Evolutionary conservation across 345 rosid species (phyloP).

Genomic region (Microthlaspi erraticum): DNA sequence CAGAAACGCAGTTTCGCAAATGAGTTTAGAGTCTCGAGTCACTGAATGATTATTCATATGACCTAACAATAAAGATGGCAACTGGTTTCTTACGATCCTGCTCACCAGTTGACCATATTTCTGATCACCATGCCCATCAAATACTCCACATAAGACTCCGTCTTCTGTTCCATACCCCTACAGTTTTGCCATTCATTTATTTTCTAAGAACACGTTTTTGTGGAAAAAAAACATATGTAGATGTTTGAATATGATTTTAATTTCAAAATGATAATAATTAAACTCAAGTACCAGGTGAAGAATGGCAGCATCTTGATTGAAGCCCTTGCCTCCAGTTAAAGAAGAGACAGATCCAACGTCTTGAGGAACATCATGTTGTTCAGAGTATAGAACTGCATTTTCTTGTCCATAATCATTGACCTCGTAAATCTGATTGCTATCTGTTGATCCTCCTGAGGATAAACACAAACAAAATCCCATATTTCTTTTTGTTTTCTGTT

Average conservation of each 20-base stretch:
- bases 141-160: slow-evolving; percentile 72
- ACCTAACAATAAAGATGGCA: slow-evolving; percentile 61
- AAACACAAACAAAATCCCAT: slow-evolving; percentile 44
- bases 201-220: background rate
- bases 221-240: background rate
- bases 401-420: slow-evolving; percentile 43
- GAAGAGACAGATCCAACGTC: slow-evolving; percentile 61
- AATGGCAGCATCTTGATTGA: slow-evolving; percentile 82
- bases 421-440: slow-evolving; percentile 36
- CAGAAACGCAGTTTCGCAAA: slow-evolving; percentile 57
- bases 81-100: slow-evolving; percentile 64
- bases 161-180: slow-evolving; percentile 68
- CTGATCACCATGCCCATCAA: slow-evolving; percentile 85
- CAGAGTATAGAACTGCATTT: slow-evolving; percentile 35
- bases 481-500: background rate
- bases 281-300: slow-evolving; percentile 55
- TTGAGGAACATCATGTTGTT: slow-evolving; percentile 26
- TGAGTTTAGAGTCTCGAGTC: slow-evolving; percentile 36
- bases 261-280: background rate
- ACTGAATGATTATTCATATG: slow-evolving; percentile 50
- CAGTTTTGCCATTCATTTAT: background rate
- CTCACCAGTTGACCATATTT: slow-evolving; percentile 67
- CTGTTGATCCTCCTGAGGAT: slow-evolving; percentile 40
- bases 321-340: slow-evolving; percentile 71
- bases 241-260: background rate